Conservation (phyloP, 2,329 filamentous ascomycete genomes). For the Pseudogymnoascus sp. region DNA sequence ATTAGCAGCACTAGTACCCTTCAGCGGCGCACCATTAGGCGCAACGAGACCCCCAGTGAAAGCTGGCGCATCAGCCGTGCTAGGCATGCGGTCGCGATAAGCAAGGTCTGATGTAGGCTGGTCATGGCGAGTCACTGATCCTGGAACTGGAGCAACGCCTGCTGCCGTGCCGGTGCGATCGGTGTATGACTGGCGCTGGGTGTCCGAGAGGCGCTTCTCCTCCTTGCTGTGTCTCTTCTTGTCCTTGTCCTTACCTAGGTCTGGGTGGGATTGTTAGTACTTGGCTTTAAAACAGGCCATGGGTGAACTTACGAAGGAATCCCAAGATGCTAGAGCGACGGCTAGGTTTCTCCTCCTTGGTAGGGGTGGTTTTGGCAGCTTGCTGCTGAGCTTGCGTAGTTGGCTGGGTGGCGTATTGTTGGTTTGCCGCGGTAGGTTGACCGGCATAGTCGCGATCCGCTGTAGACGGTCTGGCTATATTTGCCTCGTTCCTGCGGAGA, state of each 20-base stretch:
- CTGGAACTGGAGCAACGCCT: slow-evolving; percentile 6
- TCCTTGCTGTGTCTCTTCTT: slow-evolving; percentile 16
- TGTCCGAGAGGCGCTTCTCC: not conserved
- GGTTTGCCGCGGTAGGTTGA: not conserved
- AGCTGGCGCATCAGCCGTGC: not conserved
- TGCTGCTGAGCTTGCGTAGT: slow-evolving; percentile 14
- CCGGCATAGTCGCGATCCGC: not conserved
- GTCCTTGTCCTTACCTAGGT: slow-evolving; percentile 21
- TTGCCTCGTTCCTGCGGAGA: not conserved
- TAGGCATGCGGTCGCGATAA: not conserved
- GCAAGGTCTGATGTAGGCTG: not conserved
- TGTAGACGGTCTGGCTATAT: not conserved
- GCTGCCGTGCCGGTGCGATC: slow-evolving; percentile 13
- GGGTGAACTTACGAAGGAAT: slow-evolving; percentile 21
- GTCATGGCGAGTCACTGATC: not conserved
- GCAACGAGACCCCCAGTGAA: not conserved
- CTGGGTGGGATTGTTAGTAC: slow-evolving; percentile 15
- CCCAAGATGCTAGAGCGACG: slow-evolving; percentile 19
- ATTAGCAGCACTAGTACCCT: not conserved
- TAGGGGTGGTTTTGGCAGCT: slow-evolving; percentile 9
- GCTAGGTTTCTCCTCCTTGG: slow-evolving; percentile 11
- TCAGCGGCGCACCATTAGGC: not conserved
- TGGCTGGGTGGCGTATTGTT: slow-evolving; percentile 11
- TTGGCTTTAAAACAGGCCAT: not conserved
- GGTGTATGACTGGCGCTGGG: not conserved